Evolutionary conservation across 495 filamentous ascomycete species (phyloP), one percentile per base, ranked within the genome.

Genomic region (Chaetomidium leptoderma): DNA sequence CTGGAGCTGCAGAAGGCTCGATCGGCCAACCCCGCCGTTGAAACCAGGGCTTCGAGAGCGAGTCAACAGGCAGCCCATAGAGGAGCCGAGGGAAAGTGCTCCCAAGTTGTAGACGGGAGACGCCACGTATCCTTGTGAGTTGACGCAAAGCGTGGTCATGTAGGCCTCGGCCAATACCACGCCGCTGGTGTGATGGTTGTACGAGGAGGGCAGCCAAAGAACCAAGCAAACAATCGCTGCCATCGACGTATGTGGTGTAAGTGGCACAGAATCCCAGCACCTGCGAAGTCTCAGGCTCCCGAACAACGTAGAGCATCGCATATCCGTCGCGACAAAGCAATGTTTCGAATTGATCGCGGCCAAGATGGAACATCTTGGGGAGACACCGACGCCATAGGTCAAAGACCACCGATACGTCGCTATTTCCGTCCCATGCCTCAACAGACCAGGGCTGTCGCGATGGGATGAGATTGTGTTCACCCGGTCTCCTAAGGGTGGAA

Each of bases 221-320:
- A 33, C 80, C 83, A 57, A 85, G 75, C 46, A 83, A 65, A 53
- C 75, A 70, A 58, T 82, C 76, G 21, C 72, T 72, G 58, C 68
- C 75, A 62, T 74, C 80, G 53, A 69, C 74, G 68, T 78, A 83
- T 53, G 72, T 80, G 63, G 74, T 78, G 68, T 82, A 86, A 19
- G 80, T 83, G 23, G 81, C 81, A 64, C 77, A 81, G 54, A 85
- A 81, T 3, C 82, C 83, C 24, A 84, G 68, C 14, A 85, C 55
- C 48, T 77, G 74, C 24, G 70, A 68, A 21, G 69, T 77, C 50
- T 66, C 73, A 8, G 78, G 74, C 27, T 82, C 76, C 36, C 78
- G 76, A 47, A 84, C 81, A 49, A 86, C 73, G 58, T 83, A 84
- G 64, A 84, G 80, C 75, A 79, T 83, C 43, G 79, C 79, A 62